A percentile compares a stretch with the other conserved stretches of the same genome.
Conservation (phyloP, 148 eudicot genomes). For the Silene conica region DNA sequence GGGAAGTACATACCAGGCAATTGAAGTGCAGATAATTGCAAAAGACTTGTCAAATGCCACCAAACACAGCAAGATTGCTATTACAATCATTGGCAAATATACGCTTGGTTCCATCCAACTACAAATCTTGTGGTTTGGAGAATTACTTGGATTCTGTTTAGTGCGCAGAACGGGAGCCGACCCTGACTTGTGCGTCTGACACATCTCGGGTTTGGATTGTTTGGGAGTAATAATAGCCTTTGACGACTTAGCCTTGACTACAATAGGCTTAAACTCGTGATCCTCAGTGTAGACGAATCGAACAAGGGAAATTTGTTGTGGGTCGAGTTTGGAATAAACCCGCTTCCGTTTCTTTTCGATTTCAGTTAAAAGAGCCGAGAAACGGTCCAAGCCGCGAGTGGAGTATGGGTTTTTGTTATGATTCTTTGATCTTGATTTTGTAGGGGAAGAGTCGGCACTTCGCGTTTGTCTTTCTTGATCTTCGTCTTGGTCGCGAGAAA, state of each 20-base stretch:
- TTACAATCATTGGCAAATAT: conserved; percentile 17
- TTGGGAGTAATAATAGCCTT: background rate
- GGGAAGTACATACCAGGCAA: conserved; percentile 41
- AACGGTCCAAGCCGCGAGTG: conserved; percentile 31
- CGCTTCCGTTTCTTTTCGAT: conserved; percentile 29
- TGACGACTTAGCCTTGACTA: conserved; percentile 25
- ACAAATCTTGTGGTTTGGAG: background rate
- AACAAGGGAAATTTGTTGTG: conserved; percentile 22
- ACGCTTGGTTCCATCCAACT: background rate
- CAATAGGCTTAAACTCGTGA: conserved; percentile 29
- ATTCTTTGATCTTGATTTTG: conserved; percentile 13
- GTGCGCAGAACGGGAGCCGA: background rate
- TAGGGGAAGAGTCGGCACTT: conserved; percentile 30
- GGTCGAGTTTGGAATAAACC: conserved; percentile 26
- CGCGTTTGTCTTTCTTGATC: conserved; percentile 14
- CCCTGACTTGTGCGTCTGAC: background rate
- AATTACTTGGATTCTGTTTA: background rate
- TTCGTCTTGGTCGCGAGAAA: conserved; percentile 25
- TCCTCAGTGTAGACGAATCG: conserved; percentile 26
- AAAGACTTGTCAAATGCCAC: conserved; percentile 30
- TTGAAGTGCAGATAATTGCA: conserved; percentile 39
- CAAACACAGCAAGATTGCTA: conserved; percentile 26
- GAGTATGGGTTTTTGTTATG: conserved; percentile 39
- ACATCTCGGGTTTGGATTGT: background rate
- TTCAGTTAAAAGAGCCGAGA: conserved; percentile 30